Base-by-base conservation (phyloP, 805 yeast species). In the Candida bentonensis region DNA sequence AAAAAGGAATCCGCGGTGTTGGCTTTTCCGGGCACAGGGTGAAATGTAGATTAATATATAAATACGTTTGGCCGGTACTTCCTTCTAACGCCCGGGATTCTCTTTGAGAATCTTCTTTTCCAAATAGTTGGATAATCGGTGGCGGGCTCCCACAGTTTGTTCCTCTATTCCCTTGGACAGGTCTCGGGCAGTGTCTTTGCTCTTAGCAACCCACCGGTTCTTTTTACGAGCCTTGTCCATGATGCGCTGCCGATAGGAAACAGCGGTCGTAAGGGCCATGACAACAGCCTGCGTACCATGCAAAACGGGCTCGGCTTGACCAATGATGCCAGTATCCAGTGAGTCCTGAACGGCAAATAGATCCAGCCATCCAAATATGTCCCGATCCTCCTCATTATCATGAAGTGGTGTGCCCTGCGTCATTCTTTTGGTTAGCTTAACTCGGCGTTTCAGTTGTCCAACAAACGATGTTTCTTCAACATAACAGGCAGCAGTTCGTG, bases 361-460 rank as follows among this genome's bases (percentile, higher is more conserved):
- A 9, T 30, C 36, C 20, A 30, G 20, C 36, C 36, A 30, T 9
- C 36, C 36, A 30, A 30, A 30, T 9, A 30, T 17, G 36, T 30
- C 36, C n/a, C 36, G 13, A 30, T 30, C 36, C 17, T 30, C 20
- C 20, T 30, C 36, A n/a, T 30, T 30, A n/a, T 30, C 36, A 30
- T 30, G 36, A 11, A 30, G n/a, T 4, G 5, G 13, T 15, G 36
- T 9, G 20, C 17, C 5, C n/a, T 30, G 36, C 13, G 5, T 30
- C 20, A 30, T 9, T n/a, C 36, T 9, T 17, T 30, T 30, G 13
- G 36, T 9, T n/a, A 30, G 17, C 17, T 11, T 11, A 9, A 30
- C 36, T 9, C 36, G 36, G 7, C 36, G 13, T 15, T 30, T 30
- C 36, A 30, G 20, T 15, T 30, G 36, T 13, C 36, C 36, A 5